Evolutionary conservation across 1,139 yeast species (phyloP), one percentile per base, ranked within the genome.

Genomic region (Yamadazyma pseudoaaseri): DNA sequence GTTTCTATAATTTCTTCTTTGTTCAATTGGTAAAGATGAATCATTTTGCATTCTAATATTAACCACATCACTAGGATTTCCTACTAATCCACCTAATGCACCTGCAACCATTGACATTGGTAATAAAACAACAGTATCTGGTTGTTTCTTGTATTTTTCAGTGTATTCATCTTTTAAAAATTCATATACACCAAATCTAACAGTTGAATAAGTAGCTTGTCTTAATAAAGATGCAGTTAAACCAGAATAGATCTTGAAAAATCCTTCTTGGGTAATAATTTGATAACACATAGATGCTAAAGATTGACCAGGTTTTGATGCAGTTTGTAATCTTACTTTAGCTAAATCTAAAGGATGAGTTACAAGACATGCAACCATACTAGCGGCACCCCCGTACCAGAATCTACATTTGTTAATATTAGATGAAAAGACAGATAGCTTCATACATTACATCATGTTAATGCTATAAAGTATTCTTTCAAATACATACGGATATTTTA

Each of bases 11-110:
- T 84, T 79, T 53, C 96, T 73, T 56, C 90, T 73, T 47, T 79
- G 72, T 3, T 69, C 80, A 4, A 60, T 37, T 3, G 92, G 86
- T 41, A 85, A 67, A 0, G 89, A 63, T 5, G 83, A 76, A 52
- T 87, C 96, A 56, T 86, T 87, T 58, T 87, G 96, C 96, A 87
- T 87, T 58, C 96, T 75, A 42, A 87, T 84, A 49, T 87, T 87
- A 27, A 86, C 87, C 16, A 87, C 84, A 57, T 87, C 96, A 2
- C 94, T 79, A 2, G 96, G 95, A 51, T 86, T 87, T 17, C 96
- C 96, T 2, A 85, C 81, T 23, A 86, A 60, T 6, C 95, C 95
- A 37, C 96, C 96, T 36, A 80, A 59, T 17, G 82, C 85, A 31
- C 96, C 96, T 7, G 92, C 79, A 12, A 83, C 47, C 94, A 86